These are phyloP conservation scores for Imleria badia DNA, from an alignment of 768 basidiomycete genomes.

Conservation along the genomic window DNA sequence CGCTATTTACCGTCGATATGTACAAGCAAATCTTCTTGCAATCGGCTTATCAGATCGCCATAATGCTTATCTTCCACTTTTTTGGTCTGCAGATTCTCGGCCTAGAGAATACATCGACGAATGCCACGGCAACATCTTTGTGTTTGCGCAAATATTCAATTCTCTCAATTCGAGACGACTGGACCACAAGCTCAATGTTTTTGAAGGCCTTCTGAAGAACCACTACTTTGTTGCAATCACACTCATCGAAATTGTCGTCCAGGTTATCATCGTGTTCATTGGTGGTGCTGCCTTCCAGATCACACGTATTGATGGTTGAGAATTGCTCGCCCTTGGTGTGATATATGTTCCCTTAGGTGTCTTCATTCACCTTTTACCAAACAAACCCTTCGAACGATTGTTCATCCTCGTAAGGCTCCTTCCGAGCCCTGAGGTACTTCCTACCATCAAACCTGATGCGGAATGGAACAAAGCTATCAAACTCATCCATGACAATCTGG, in stretches of 20 bases:
- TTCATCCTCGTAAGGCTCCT: conserved; percentile 58
- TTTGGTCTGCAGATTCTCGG: conserved; percentile 71
- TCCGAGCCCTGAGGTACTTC: conserved; percentile 60
- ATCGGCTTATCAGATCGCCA: conserved; percentile 77
- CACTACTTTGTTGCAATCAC: conserved; percentile 85
- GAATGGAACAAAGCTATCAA: conserved; percentile 80
- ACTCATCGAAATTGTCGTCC: conserved; percentile 80
- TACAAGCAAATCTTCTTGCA: conserved; percentile 95
- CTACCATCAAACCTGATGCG: conserved; percentile 56
- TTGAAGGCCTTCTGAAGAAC: conserved; percentile 78
- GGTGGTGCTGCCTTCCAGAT: conserved; percentile 94
- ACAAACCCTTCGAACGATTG: conserved; percentile 68
- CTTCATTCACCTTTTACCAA: conserved; percentile 78
- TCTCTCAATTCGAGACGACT: conserved; percentile 89
- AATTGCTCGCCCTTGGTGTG: conserved; percentile 90
- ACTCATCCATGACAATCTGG: conserved; percentile 82
- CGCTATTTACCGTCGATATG: conserved; percentile 92
- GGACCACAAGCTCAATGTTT: conserved; percentile 84
- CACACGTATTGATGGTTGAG: conserved; percentile 68
- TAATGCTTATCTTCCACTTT: conserved; percentile 92
- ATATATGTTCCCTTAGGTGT: conserved; percentile 87
- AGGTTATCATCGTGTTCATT: conserved; percentile 86
- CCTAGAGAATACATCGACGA: conserved; percentile 35
- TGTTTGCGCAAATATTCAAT: conserved; percentile 97
- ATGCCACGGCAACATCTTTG: conserved; percentile 75